These are phyloP conservation scores for Mortierella antarctica DNA, from an alignment of 192 early-diverging fungal species.

Conservation along the genomic window DNA sequence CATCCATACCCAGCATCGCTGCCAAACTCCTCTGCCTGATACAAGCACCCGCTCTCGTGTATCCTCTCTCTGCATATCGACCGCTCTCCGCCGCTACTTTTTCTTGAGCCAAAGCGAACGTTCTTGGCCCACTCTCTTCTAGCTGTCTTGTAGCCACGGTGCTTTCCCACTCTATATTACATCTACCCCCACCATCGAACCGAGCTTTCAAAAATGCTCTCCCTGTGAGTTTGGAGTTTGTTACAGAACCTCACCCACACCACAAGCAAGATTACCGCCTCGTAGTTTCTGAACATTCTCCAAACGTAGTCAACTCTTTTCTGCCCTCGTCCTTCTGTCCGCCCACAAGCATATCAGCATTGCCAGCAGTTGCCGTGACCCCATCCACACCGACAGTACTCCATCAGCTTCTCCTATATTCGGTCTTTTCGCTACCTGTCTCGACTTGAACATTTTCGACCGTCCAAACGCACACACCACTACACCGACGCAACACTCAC, in stretches of 20 bases:
- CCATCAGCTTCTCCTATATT: constrained; percentile 4
- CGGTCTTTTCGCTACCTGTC: not conserved
- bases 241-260: constrained; percentile 26
- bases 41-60: too few relatives aligned
- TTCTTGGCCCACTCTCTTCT: not conserved
- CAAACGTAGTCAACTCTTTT: constrained; percentile 50
- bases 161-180: constrained; percentile 9
- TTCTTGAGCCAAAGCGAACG: not conserved
- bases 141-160: constrained; percentile 27
- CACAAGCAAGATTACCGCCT: constrained; percentile 7
- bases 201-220: constrained; percentile 52
- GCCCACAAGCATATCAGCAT: too few relatives aligned
- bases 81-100: not conserved
- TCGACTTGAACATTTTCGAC: too few relatives aligned
- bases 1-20: not conserved
- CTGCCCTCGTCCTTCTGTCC: not conserved
- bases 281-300: constrained; percentile 55
- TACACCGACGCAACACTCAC: too few relatives aligned
- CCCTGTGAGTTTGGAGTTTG: constrained; percentile 53
- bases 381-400: not conserved
- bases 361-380: too few relatives aligned
- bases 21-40: too few relatives aligned
- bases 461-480: too few relatives aligned
- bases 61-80: too few relatives aligned
- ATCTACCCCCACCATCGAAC: constrained; percentile 22